Evolutionary conservation across 2,329 filamentous ascomycete species (phyloP), one percentile per base, ranked within the genome.

Genomic region (Penicillium corylophilum): DNA sequence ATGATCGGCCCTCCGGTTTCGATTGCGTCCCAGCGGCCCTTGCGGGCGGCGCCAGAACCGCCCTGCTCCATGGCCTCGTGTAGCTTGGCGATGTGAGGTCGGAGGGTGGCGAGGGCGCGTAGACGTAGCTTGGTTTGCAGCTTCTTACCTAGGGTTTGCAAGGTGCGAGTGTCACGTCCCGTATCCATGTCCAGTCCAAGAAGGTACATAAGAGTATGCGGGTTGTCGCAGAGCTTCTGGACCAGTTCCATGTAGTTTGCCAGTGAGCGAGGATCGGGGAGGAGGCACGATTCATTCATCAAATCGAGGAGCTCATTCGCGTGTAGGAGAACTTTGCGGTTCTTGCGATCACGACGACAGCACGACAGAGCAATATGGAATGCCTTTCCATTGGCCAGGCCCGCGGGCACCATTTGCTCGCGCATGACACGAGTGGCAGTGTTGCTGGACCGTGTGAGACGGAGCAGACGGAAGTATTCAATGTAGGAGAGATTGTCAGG

Each of bases 281-380:
- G 51, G 13, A 64, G 42, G 26, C 68, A 53, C 16, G 54, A 36
- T 28, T 60, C 47, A 24, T 60, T 50, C 86, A 92, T 91, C 45
- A 82, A 67, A 46, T 84, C 77, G 26, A 96, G 73, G 23, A 95
- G 77, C 45, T 77, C 71, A 45, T 77, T 82, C 4, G 89, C 87
- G 58, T 87, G 79, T 3, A 76, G 71, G 57, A 95, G 81, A 20
- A 83, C 82, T 46, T 86, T 81, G n/a, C 70, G 77, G 68, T 95
- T 96, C 49, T 85, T 84, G 64, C 85, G 87, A 75, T 96, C 90
- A 50, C 86, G 82, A 22, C 83, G 74, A 69, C 91, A 96, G 5
- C 84, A 79, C 56, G 81, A 80, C 76, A 96, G 84, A 48, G 87
- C 90, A 42, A 90, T 81, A 47, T 83, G 82, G 73, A 91, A 89